phyloP scores from a whole-genome alignment of 73 alveolate genomes.

The Paramecium primaurelia region DNA sequence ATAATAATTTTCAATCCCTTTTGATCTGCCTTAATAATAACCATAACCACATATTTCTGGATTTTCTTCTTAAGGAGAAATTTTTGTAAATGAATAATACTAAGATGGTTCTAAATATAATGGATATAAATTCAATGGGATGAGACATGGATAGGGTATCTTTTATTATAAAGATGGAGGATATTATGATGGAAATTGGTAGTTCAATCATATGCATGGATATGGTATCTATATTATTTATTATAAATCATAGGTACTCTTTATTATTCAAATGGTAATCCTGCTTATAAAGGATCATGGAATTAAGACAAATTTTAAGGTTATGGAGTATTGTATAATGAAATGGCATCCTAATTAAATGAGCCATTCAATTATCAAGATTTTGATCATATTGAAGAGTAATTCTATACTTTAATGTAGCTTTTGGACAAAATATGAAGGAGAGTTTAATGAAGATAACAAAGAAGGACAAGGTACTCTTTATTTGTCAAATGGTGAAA shows the following conservation, averaged over 20 bases:
- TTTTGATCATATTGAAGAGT: slow-evolving; percentile 59
- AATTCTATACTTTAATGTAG: neutral
- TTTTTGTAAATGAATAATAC: slow-evolving; percentile 58
- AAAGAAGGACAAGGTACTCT: slow-evolving; percentile 61
- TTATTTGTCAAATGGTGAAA: slow-evolving; percentile 56
- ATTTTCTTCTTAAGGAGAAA: slow-evolving; percentile 2
- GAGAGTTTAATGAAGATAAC: slow-evolving; percentile 59
- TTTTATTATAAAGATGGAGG: slow-evolving; percentile 72
- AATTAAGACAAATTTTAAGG: slow-evolving; percentile 59
- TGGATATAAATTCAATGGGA: slow-evolving; percentile 71
- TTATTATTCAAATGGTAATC: slow-evolving; percentile 50
- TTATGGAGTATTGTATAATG: slow-evolving; percentile 54
- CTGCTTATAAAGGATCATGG: slow-evolving; percentile 61
- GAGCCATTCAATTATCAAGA: slow-evolving; percentile 43
- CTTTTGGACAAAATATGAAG: slow-evolving; percentile 57
- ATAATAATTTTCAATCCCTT: slow-evolving; percentile 16
- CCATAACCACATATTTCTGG: neutral
- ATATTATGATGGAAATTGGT: slow-evolving; percentile 77
- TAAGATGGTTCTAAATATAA: slow-evolving; percentile 76
- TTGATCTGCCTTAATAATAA: neutral
- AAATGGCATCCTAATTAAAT: slow-evolving; percentile 42
- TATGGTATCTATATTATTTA: neutral
- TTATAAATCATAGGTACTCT: neutral
- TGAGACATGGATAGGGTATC: slow-evolving; percentile 81
- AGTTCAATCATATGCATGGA: slow-evolving; percentile 72